Conservation (phyloP, 2,329 filamentous ascomycete genomes). For the Nemania sp. region DNA sequence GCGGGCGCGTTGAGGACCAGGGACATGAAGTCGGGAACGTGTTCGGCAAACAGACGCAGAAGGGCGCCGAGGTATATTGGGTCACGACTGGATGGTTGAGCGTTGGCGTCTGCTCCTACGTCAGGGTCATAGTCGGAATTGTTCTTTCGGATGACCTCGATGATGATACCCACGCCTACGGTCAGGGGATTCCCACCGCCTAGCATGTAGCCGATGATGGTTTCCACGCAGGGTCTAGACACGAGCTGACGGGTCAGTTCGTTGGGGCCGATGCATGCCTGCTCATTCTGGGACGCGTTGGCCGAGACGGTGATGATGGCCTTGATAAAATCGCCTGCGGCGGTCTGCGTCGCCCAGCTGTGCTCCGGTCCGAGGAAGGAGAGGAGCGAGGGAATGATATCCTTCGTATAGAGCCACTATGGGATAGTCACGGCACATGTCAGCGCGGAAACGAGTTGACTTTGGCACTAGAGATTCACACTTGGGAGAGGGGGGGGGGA, state of each 20-base stretch:
- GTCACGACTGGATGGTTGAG: conserved; percentile 80
- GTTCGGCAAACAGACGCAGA: conserved; percentile 83
- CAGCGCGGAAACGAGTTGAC: conserved; percentile 19
- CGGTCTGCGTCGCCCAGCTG: conserved; percentile 89
- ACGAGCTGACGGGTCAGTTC: conserved; percentile 94
- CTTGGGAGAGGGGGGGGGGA: not conserved
- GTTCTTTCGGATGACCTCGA: conserved; percentile 98
- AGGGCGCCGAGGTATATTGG: conserved; percentile 95
- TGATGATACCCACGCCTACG: conserved; percentile 94
- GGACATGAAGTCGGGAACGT: conserved; percentile 92
- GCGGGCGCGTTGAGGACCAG: conserved; percentile 80
- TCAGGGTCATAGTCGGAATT: conserved; percentile 99
- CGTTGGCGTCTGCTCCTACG: conserved; percentile 77
- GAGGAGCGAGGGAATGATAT: conserved; percentile 84
- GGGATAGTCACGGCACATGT: conserved; percentile 15
- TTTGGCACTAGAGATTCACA: not conserved
- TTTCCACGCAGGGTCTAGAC: conserved; percentile 79
- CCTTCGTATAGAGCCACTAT: conserved; percentile 89
- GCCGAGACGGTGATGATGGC: conserved; percentile 99
- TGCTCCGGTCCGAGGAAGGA: conserved; percentile 85
- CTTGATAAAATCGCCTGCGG: conserved; percentile 95
- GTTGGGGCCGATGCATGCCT: conserved; percentile 98
- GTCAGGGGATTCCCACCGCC: conserved; percentile 91
- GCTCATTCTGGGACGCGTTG: conserved; percentile 96
- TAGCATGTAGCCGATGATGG: conserved; percentile 89